Percentiles rank a stretch among this genome's conserved stretches.
Conservation (phyloP, 768 basidiomycete genomes). For the Pleurotus tuber-regium region DNA sequence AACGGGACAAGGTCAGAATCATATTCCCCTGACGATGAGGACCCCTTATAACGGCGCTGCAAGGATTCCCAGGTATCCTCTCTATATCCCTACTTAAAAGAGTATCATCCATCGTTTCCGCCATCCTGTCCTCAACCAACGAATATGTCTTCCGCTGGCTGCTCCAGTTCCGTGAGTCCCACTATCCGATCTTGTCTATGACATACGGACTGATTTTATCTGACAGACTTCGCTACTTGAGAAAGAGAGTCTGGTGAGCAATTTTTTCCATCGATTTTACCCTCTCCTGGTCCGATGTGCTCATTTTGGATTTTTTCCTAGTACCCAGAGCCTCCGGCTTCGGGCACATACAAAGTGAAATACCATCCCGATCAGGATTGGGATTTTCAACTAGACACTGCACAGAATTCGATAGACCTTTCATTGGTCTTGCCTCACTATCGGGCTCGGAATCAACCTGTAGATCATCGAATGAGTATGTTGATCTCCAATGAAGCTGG, state of each 20-base stretch:
- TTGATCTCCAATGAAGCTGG: constrained; percentile 50
- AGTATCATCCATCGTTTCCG: neutral
- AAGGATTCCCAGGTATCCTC: constrained; percentile 7
- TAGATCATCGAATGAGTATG: constrained; percentile 72
- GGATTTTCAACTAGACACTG: constrained; percentile 62
- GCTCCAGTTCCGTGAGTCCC: constrained; percentile 8
- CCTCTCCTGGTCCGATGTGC: neutral
- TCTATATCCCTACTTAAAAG: neutral
- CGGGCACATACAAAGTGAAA: constrained; percentile 62
- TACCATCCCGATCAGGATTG: constrained; percentile 59
- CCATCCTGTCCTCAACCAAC: neutral
- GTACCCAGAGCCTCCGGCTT: constrained; percentile 26
- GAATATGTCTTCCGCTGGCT: constrained; percentile 11
- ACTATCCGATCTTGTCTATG: neutral
- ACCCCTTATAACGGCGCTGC: constrained; percentile 5
- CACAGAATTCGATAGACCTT: constrained; percentile 53
- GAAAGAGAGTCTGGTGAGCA: constrained; percentile 6
- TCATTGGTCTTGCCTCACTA: constrained; percentile 76
- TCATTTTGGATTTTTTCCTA: constrained; percentile 1
- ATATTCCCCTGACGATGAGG: constrained; percentile 10
- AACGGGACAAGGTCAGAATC: constrained; percentile 10
- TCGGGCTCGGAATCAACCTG: constrained; percentile 70
- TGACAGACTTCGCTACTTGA: constrained; percentile 5
- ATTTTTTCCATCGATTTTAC: too few relatives aligned
- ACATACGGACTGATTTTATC: neutral